Base-by-base conservation (phyloP, 1,139 yeast species). In the Candida glucosophila region DNA sequence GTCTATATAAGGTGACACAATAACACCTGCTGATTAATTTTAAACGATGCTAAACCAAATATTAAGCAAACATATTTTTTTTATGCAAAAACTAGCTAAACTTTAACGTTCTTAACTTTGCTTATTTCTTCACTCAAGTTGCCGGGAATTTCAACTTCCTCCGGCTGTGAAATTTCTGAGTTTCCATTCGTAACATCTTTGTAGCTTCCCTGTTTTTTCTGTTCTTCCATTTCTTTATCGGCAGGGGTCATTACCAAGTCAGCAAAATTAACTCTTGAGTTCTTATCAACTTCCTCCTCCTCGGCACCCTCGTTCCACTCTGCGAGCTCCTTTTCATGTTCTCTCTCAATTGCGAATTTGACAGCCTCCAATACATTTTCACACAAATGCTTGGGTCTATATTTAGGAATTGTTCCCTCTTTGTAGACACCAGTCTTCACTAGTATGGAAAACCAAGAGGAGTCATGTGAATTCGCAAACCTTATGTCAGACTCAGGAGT, bases 401-500 rank as follows among this genome's bases (percentile, higher is more conserved):
- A 80, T 44, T 77, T 78, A 15, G 92, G 92, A 15, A 54, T 70
- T 6, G 90, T 77, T 14, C 90, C 88, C 20, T 68, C 85, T 54
- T 79, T 77, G 52, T 80, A 81, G 29, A 82, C 93, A 45, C 94
- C 94, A 18, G 94, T 82, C 53, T 81, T 77, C 22, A 82, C 94
- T 47, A 82, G 64, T 33, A 81, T 81, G 12, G 92, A 80, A 50
- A 67, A 75, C 94, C 94, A 82, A 22, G 83, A 73, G 32, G 69
- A 71, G 47, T 82, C 93, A 51, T 80, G 90, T 13, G 86, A 74
- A 55, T 82, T 82, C 28, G 93, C 93, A 55, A 82, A 82, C 47
- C 92, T 65, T 37, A 82, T 81, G 52, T 82, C 94, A 4, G 88
- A 77, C 52, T 81, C 93, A 10, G 94, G 94, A n/a, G 93, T 82